Percentiles rank a stretch among this genome's conserved stretches.
Conservation (phyloP, 305 asterid genomes). For the Solanum hybrid region DNA sequence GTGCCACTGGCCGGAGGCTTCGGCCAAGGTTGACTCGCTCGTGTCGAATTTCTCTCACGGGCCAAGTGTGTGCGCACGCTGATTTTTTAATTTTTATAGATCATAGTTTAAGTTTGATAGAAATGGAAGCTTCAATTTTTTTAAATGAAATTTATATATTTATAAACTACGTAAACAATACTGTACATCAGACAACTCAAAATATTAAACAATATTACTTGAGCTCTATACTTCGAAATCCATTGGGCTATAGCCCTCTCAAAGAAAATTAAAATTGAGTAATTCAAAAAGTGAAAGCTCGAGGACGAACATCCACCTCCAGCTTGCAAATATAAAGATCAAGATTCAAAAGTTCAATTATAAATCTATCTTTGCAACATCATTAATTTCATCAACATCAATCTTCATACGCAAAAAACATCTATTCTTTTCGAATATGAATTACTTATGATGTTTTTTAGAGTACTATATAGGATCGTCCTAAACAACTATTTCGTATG, state of each 20-base stretch:
- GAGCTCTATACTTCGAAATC: not conserved
- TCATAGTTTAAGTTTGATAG: not conserved
- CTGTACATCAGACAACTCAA: rapidly evolving
- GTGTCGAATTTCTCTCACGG: not conserved
- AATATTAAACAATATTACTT: not conserved
- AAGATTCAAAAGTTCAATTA: not conserved
- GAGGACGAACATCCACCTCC: not conserved
- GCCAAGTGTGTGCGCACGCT: not conserved
- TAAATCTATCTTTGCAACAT: not conserved
- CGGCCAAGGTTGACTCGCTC: constrained; percentile 1
- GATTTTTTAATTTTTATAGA: not conserved
- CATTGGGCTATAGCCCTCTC: not conserved
- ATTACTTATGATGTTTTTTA: not conserved
- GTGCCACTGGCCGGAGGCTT: constrained; percentile 1
- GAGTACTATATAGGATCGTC: not conserved
- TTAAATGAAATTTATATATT: too few species aligned
- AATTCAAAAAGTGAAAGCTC: not conserved
- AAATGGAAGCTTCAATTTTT: too few species aligned
- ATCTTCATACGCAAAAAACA: not conserved
- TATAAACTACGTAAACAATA: rapidly evolving
- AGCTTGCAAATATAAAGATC: not conserved
- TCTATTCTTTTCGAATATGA: not conserved
- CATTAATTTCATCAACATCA: not conserved
- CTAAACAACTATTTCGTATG: not conserved
- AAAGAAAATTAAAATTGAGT: not conserved